Evolutionary conservation across 495 filamentous ascomycete genomes (phyloP).

Genomic region (Penicillium subrubescens): DNA sequence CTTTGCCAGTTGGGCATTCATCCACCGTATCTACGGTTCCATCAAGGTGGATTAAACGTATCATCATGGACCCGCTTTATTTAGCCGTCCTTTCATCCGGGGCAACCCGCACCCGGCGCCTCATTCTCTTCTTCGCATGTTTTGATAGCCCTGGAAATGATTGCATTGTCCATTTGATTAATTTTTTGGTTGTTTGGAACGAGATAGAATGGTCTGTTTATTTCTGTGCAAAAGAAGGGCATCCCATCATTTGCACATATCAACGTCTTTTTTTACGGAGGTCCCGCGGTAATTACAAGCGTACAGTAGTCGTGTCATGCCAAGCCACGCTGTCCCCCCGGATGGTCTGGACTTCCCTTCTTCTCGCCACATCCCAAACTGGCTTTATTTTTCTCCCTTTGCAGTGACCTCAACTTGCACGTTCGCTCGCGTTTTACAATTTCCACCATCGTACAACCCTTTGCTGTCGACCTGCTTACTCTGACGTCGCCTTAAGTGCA

Average conservation of each 20-base stretch:
- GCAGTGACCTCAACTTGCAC: neutral
- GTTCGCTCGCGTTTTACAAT: neutral
- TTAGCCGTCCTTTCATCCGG: conserved; percentile 10
- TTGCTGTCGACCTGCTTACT: neutral
- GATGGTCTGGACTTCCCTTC: conserved; percentile 17
- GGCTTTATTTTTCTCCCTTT: neutral
- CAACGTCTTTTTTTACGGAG: neutral
- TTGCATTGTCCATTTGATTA: conserved; percentile 9
- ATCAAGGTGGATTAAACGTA: conserved; percentile 85
- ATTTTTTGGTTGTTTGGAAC: neutral
- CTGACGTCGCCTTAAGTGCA: neutral
- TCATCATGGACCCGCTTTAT: neutral
- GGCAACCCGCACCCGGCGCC: neutral
- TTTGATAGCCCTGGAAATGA: conserved; percentile 9
- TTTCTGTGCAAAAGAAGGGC: neutral
- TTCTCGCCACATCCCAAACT: conserved; percentile 4
- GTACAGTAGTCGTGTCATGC: conserved; percentile 10
- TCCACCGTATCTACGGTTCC: conserved; percentile 88
- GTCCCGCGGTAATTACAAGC: neutral
- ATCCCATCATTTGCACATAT: neutral
- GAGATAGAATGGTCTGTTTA: conserved; percentile 13
- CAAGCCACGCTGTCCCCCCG: conserved; percentile 12
- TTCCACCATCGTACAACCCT: neutral
- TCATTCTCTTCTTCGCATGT: conserved; percentile 2
- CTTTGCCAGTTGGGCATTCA: conserved; percentile 91